Evolutionary conservation across 805 yeast species (phyloP).

Genomic region (Myxozyma kluyveri): DNA sequence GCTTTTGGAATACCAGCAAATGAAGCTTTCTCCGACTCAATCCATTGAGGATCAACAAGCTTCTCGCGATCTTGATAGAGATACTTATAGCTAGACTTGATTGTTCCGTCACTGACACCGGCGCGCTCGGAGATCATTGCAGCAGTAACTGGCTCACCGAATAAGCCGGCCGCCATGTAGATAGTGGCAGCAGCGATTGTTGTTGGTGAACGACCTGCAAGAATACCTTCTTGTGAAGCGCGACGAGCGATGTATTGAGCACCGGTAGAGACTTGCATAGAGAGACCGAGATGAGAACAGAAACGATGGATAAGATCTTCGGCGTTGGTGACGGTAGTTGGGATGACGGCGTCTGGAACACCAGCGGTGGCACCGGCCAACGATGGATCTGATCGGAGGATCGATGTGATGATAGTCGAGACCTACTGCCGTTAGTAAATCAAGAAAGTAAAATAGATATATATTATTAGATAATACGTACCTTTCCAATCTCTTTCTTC

Average conservation of each 20-base stretch:
- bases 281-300: slow-evolving; percentile 90
- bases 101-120: slow-evolving; percentile 97
- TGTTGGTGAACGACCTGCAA: slow-evolving; percentile 95
- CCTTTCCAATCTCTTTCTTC: slow-evolving; percentile 81
- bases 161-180: slow-evolving; percentile 88
- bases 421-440: background rate
- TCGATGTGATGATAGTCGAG: slow-evolving; percentile 2
- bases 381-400: background rate
- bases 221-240: slow-evolving; percentile 85
- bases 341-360: slow-evolving; percentile 43
- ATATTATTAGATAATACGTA: slow-evolving; percentile 50
- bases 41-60: slow-evolving; percentile 76
- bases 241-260: slow-evolving; percentile 90
- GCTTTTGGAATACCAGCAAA: slow-evolving; percentile 46
- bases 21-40: slow-evolving; percentile 61
- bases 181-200: slow-evolving; percentile 97
- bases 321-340: slow-evolving; percentile 66
- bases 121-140: slow-evolving; percentile 83
- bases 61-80: slow-evolving; percentile 69
- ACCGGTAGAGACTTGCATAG: slow-evolving; percentile 80
- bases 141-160: slow-evolving; percentile 72
- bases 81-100: slow-evolving; percentile 83
- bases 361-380: background rate
- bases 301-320: slow-evolving; percentile 93
- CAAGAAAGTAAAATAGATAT: background rate